These are phyloP conservation scores for Exserohilum rostratum DNA, from an alignment of 2,329 filamentous ascomycete genomes.

Conservation along the genomic window DNA sequence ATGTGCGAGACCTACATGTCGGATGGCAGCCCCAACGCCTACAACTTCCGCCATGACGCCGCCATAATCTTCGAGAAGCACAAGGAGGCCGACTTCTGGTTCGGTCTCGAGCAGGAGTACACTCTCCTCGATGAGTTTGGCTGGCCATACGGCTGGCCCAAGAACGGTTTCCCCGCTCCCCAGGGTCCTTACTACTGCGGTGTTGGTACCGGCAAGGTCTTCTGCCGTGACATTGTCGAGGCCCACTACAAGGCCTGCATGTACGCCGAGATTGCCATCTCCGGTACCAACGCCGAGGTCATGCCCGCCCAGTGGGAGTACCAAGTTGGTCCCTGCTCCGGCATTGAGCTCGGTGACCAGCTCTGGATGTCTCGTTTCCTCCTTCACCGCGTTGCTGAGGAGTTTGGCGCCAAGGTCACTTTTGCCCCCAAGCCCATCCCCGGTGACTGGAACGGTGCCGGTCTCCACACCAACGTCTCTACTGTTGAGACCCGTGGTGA, in stretches of 20 bases:
- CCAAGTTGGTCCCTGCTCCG: constrained; percentile 89
- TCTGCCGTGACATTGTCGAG: constrained; percentile 97
- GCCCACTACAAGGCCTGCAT: constrained; percentile 90
- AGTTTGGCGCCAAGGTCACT: constrained; percentile 95
- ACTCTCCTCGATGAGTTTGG: constrained; percentile 85
- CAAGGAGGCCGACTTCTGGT: constrained; percentile 86
- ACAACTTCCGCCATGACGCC: constrained; percentile 94
- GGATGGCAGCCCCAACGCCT: constrained; percentile 96
- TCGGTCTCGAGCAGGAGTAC: constrained; percentile 98
- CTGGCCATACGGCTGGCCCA: constrained; percentile 91
- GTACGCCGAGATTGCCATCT: constrained; percentile 90
- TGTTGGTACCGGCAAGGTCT: constrained; percentile 96
- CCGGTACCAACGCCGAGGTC: constrained; percentile 98
- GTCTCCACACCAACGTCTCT: constrained; percentile 93
- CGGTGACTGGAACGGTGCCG: constrained; percentile 96
- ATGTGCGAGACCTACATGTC: constrained; percentile 93
- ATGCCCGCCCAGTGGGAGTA: constrained; percentile 99
- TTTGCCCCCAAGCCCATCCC: constrained; percentile 94
- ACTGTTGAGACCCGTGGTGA: constrained; percentile 86
- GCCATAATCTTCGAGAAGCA: constrained; percentile 88
- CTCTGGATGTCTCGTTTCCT: constrained; percentile 94
- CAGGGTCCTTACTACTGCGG: constrained; percentile 98
- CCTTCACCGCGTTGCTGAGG: constrained; percentile 89
- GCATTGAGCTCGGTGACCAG: constrained; percentile 90
- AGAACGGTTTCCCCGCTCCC: constrained; percentile 85